phyloP scores from a whole-genome alignment of 371 early-diverging fungal genomes.

The Coemansia linderi region DNA sequence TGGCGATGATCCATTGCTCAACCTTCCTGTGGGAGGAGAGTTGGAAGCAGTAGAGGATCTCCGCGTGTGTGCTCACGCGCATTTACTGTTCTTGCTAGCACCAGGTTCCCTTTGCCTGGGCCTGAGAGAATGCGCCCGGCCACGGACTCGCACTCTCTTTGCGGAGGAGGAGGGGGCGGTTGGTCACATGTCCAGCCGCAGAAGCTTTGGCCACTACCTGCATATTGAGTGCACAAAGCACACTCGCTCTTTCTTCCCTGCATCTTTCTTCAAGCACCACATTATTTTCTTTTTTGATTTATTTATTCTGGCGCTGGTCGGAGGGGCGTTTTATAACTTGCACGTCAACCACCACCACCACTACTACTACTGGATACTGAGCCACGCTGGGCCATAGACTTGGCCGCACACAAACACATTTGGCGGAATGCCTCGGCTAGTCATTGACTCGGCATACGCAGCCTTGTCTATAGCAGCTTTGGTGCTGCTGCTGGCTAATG shows the following conservation, averaged over 20 bases:
- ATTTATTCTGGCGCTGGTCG: neutral
- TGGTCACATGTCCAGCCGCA: constrained; percentile 5
- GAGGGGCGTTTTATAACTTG: neutral
- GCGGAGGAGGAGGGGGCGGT: neutral
- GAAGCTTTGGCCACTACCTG: neutral
- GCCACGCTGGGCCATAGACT: constrained; percentile 6
- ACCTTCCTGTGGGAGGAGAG: neutral
- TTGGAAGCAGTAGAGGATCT: neutral
- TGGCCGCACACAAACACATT: neutral
- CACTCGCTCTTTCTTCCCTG: neutral
- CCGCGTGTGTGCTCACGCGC: neutral
- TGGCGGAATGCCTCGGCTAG: constrained; percentile 24
- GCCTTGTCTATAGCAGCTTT: constrained; percentile 31
- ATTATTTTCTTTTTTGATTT: neutral
- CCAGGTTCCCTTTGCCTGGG: neutral
- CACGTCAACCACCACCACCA: neutral
- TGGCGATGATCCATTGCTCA: neutral
- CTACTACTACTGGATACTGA: neutral
- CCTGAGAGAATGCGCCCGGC: neutral
- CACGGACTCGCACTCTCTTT: neutral
- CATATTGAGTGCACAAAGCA: neutral
- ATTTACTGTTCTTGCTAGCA: neutral
- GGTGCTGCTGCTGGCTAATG: constrained; percentile 27
- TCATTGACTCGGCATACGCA: constrained; percentile 45
- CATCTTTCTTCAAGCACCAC: neutral